Evolutionary conservation across 257 asterid species (phyloP).

Genomic region (Lycium ferocissimum): DNA sequence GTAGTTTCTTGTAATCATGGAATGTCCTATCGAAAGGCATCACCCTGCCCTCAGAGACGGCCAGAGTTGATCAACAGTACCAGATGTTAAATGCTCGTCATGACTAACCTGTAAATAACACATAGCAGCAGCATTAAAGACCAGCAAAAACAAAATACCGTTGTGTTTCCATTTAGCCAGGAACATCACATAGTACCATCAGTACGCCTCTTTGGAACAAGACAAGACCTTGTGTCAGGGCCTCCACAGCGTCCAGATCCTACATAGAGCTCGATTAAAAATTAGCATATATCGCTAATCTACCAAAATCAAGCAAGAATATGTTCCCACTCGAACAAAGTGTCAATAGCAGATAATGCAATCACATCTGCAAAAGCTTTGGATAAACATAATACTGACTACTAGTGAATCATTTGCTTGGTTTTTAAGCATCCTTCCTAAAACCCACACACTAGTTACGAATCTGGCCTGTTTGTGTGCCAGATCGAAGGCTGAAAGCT

Average conservation of each 20-base stretch:
- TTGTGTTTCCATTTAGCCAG: background rate
- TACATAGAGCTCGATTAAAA: slow-evolving; percentile 37
- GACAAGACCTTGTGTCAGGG: slow-evolving; percentile 95
- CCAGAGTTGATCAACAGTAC: slow-evolving; percentile 95
- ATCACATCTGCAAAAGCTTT: background rate
- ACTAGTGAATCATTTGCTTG: background rate
- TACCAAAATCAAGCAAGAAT: slow-evolving; percentile 24
- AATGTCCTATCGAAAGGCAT: slow-evolving; percentile 77
- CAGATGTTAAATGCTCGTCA: slow-evolving; percentile 65
- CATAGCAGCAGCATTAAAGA: slow-evolving; percentile 30
- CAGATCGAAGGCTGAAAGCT: background rate
- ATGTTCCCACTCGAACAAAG: background rate
- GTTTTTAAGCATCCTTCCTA: background rate
- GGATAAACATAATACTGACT: background rate
- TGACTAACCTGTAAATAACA: slow-evolving; percentile 29
- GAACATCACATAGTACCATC: slow-evolving; percentile 62
- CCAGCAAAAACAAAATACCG: background rate
- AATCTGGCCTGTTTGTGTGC: background rate
- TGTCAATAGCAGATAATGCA: slow-evolving; percentile 21
- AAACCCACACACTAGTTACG: background rate
- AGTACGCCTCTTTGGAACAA: slow-evolving; percentile 98
- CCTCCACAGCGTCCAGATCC: slow-evolving; percentile 99
- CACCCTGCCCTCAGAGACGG: slow-evolving; percentile 74
- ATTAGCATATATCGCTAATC: background rate
- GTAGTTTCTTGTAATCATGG: slow-evolving; percentile 85